Evolutionary conservation across 2,329 filamentous ascomycete genomes (phyloP).

Genomic region (Scopulariopsis brevicaulis): DNA sequence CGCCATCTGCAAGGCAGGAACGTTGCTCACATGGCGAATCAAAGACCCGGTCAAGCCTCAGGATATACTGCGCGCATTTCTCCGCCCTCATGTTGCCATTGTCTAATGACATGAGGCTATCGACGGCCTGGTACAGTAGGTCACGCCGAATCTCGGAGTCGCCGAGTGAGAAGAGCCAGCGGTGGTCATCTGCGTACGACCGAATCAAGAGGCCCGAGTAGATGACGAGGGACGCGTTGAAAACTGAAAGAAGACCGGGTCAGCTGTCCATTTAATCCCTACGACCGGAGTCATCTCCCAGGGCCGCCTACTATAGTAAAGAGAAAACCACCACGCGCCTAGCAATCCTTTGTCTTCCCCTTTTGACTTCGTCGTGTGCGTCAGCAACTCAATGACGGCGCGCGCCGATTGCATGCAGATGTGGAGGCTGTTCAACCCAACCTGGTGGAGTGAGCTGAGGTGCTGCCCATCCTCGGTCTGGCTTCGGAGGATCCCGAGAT

Average conservation of each 20-base stretch:
- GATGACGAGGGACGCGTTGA: slow-evolving; percentile 4
- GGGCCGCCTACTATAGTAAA: slow-evolving; percentile 1
- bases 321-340: slow-evolving; percentile 4
- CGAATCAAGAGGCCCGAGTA: slow-evolving; percentile 1
- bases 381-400: not conserved
- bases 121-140: not conserved
- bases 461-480: not conserved
- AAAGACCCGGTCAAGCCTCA: slow-evolving; percentile 1
- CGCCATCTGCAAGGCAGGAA: not conserved
- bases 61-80: slow-evolving; percentile 2
- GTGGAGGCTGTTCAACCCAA: not conserved
- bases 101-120: not conserved
- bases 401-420: slow-evolving; percentile 2
- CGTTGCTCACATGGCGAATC: not conserved
- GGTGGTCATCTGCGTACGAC: not conserved
- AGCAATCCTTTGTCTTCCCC: not conserved
- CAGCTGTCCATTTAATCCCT: not conserved
- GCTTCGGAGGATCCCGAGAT: slow-evolving; percentile 2
- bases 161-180: not conserved
- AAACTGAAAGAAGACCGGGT: not conserved
- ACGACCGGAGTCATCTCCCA: not conserved
- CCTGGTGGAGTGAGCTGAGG: slow-evolving; percentile 3
- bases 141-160: not conserved
- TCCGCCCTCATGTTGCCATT: slow-evolving; percentile 1
- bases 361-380: not conserved